Base-by-base conservation (phyloP, 495 filamentous ascomycete genomes). In the Xylaria longipes region DNA sequence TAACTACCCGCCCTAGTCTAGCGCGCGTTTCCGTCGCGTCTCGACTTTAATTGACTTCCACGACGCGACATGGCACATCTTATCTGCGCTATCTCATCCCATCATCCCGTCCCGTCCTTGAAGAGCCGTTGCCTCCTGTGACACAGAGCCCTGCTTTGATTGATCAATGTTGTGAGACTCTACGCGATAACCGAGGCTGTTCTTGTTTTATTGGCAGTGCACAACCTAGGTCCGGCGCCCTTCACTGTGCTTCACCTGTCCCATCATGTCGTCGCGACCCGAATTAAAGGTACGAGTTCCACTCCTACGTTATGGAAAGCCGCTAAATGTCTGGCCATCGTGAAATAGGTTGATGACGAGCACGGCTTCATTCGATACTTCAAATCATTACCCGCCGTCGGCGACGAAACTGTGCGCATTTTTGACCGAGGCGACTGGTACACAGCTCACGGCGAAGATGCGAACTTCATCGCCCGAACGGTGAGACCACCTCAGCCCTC, bases 371-470 rank as follows among this genome's bases (percentile, higher is more conserved):
- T 98, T 80, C 91, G 91, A 46, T 97, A 95, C 85, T 99, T 94
- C 85, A 93, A 93, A 71, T 90, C 88, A 41, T 88, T 99, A 11
- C 89, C 93, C 9, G 68, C 80, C 22, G 88, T 90, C 62, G 86
- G 88, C 77, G 87, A 85, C 12, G 93, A 95, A 71, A 90, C 91
- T 1, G 87, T 98, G 35, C 93, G 96, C 33, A 89, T 99, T 54
- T 99, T 98, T 77, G 94, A 98, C 77, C 90, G 96, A 72, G 94
- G 93, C 41, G 96, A 98, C 77, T 98, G 91, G 89, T 97, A 97
- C 80, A 95, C 94, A 0, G 93, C 94, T 20, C 97, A 99, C 77
- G 96, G 94, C 33, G 87, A 92, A 67, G 92, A 98, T 89, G 96
- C 96, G 43, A 89, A 91, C 71, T 97, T 97, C 83, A 97, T 99